These are phyloP conservation scores for Avena sativa DNA, from an alignment of 176 grass and related monocot species.

Conservation along the genomic window DNA sequence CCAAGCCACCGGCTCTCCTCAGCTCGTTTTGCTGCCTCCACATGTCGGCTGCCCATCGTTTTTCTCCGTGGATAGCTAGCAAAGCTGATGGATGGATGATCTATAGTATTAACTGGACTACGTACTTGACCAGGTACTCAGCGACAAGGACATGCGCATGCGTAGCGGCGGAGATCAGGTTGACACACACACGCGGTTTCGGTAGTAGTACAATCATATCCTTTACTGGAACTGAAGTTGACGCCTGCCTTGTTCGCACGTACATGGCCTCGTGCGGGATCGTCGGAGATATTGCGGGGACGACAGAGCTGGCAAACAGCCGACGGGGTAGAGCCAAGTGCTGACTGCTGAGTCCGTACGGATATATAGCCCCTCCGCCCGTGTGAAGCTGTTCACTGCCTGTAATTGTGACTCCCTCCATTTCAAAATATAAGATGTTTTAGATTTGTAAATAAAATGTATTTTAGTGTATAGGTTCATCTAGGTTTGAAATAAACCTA, in stretches of 20 bases:
- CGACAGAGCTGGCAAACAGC: neutral
- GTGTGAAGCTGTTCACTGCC: neutral
- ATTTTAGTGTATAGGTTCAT: too few species aligned
- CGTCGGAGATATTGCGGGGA: neutral
- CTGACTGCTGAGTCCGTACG: neutral
- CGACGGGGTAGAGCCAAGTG: neutral
- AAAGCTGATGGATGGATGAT: neutral
- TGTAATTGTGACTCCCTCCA: neutral
- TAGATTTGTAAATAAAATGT: too few species aligned
- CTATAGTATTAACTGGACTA: neutral
- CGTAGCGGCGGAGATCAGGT: slow-evolving; percentile 44
- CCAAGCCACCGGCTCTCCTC: neutral
- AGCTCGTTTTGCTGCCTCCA: slow-evolving; percentile 34
- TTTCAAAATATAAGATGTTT: too few species aligned
- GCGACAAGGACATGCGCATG: slow-evolving; percentile 28
- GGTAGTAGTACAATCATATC: slow-evolving; percentile 4
- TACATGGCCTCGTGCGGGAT: neutral
- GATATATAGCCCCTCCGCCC: too few species aligned
- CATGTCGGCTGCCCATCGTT: slow-evolving; percentile 41
- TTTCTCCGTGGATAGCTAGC: slow-evolving; percentile 1
- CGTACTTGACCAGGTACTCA: slow-evolving; percentile 43
- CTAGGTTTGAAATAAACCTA: too few species aligned
- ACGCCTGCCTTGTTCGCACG: slow-evolving; percentile 28
- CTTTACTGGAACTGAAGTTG: slow-evolving; percentile 6
- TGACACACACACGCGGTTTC: slow-evolving; percentile 38